These are phyloP conservation scores for Diophrys appendiculata DNA, from an alignment of 73 alveolate species.

Conservation along the genomic window DNA sequence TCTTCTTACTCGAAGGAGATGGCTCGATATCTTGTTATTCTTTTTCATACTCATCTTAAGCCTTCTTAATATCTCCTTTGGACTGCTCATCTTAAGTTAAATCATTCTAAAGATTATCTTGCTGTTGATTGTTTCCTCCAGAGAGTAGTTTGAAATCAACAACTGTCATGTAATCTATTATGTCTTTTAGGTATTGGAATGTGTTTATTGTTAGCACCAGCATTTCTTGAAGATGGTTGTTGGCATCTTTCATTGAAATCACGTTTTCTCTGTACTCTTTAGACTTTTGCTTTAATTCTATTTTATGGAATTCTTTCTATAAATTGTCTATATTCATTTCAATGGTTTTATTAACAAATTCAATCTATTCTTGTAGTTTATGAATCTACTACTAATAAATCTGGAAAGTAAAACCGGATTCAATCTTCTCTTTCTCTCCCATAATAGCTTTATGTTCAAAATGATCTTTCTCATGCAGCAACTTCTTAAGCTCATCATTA, in stretches of 20 bases:
- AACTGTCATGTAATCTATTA: not conserved
- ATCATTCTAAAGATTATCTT: too few relatives aligned
- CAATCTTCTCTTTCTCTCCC: not conserved
- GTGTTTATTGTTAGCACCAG: not conserved
- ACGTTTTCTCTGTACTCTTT: not conserved
- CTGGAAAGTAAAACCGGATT: not conserved
- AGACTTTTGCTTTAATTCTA: not conserved
- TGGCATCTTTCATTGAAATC: not conserved
- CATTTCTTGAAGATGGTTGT: not conserved
- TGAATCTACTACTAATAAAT: not conserved
- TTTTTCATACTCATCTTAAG: too few relatives aligned
- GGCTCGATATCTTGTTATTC: not conserved
- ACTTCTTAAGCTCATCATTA: not conserved
- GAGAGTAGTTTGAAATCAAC: not conserved
- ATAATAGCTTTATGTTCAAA: not conserved
- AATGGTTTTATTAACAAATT: not conserved
- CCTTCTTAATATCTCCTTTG: too few relatives aligned
- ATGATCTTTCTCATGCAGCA: not conserved
- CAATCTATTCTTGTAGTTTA: not conserved
- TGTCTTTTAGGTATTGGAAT: not conserved
- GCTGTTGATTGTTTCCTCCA: too few relatives aligned
- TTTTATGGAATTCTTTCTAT: not conserved
- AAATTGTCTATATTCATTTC: not conserved
- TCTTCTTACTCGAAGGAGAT: too few relatives aligned
- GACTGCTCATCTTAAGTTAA: too few relatives aligned